phyloP scores from a whole-genome alignment of 495 filamentous ascomycete genomes.

The Talaromyces adpressus region DNA sequence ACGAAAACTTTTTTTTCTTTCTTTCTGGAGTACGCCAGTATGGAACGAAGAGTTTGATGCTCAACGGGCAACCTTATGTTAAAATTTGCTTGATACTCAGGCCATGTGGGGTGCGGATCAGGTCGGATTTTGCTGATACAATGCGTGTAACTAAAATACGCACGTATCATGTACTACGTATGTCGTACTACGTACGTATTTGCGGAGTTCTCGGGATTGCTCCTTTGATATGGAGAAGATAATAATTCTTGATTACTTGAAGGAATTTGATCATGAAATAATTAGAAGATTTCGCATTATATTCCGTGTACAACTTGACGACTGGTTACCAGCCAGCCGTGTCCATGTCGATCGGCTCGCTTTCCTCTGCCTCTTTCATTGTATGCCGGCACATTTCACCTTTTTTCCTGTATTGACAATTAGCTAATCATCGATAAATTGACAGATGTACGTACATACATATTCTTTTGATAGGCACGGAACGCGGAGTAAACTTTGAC shows the following conservation, averaged over 20 bases:
- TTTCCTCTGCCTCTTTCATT: background rate
- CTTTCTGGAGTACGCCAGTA: background rate
- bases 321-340: background rate
- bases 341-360: background rate
- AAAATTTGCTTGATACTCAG: background rate
- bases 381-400: background rate
- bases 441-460: background rate
- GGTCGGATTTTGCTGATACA: background rate
- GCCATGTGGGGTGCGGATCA: conserved; percentile 1
- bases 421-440: background rate
- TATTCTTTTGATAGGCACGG: background rate
- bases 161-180: background rate
- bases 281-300: background rate
- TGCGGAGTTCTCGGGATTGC: background rate
- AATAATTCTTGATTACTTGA: background rate
- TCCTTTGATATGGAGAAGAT: background rate
- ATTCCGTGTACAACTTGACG: background rate
- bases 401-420: background rate
- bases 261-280: background rate
- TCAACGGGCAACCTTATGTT: conserved; percentile 3
- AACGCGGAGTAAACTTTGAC: background rate
- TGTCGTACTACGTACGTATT: background rate
- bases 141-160: background rate
- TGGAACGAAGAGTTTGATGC: background rate
- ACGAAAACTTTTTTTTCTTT: background rate